phyloP scores from a whole-genome alignment of 768 basidiomycete genomes.

The Pleurotus tuber-regium region DNA sequence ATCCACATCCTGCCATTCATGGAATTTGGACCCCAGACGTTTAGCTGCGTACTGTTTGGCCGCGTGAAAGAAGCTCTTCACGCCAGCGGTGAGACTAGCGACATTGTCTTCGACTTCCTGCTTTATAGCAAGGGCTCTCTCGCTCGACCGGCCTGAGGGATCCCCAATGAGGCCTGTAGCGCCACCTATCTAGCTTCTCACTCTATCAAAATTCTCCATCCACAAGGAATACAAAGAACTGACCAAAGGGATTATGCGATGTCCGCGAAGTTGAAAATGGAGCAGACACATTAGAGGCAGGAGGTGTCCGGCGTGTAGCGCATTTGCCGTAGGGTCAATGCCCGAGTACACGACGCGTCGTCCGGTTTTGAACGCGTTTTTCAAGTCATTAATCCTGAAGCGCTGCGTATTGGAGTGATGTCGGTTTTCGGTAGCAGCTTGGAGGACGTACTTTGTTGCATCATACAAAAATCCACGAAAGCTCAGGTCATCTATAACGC shows the following conservation, averaged over 20 bases:
- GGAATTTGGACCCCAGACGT: conserved; percentile 25
- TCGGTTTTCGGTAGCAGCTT: conserved; percentile 1
- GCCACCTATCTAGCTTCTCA: conserved; percentile 76
- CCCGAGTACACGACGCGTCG: conserved; percentile 78
- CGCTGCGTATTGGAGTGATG: too few relatives aligned
- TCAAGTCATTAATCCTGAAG: neutral
- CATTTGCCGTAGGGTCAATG: conserved; percentile 87
- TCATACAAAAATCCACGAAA: conserved; percentile 48
- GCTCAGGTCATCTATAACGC: conserved; percentile 38
- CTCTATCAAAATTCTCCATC: neutral
- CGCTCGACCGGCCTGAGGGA: conserved; percentile 85
- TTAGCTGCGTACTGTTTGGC: conserved; percentile 58
- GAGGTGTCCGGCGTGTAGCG: conserved; percentile 93
- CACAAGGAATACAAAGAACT: conserved; percentile 25
- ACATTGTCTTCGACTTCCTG: conserved; percentile 68
- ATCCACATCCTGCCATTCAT: conserved; percentile 20
- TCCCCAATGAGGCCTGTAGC: conserved; percentile 97
- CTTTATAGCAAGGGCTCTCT: conserved; percentile 67
- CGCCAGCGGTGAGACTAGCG: conserved; percentile 52
- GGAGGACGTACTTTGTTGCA: conserved; percentile 35
- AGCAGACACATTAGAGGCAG: conserved; percentile 83
- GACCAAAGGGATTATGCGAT: conserved; percentile 81
- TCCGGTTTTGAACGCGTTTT: conserved; percentile 23
- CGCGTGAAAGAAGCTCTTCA: conserved; percentile 70
- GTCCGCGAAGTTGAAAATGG: conserved; percentile 87